A percentile compares a stretch with the other conserved stretches of the same genome.
phyloP scores from a whole-genome alignment of 2,329 filamentous ascomycete species.

The Nothopassalora personata region DNA sequence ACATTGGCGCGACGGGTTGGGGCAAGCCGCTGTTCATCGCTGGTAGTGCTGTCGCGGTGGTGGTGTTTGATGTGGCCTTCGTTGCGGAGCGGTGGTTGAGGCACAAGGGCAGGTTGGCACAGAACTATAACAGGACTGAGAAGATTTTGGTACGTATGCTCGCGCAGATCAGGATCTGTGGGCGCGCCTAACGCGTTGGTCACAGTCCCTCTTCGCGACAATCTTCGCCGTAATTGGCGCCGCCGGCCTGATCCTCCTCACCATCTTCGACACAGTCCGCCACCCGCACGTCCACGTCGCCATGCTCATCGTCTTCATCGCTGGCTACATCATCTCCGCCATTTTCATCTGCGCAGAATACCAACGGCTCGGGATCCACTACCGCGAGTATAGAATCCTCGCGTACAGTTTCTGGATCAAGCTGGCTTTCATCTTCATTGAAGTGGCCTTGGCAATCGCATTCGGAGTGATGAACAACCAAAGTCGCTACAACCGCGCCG shows the following conservation, averaged over 20 bases:
- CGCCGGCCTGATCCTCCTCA: slow-evolving; percentile 72
- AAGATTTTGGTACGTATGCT: slow-evolving; percentile 50
- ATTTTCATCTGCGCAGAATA: slow-evolving; percentile 90
- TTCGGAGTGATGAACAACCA: slow-evolving; percentile 53
- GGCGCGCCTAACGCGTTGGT: not conserved
- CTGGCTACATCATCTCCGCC: slow-evolving; percentile 76
- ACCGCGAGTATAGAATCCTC: slow-evolving; percentile 69
- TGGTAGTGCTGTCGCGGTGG: slow-evolving; percentile 63
- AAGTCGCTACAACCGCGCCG: slow-evolving; percentile 57
- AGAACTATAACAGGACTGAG: slow-evolving; percentile 61
- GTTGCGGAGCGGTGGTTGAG: slow-evolving; percentile 77
- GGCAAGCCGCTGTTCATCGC: slow-evolving; percentile 76
- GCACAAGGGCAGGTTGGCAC: slow-evolving; percentile 70
- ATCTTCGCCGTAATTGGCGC: slow-evolving; percentile 69
- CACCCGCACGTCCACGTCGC: slow-evolving; percentile 65
- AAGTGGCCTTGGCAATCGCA: slow-evolving; percentile 65
- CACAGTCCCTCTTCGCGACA: slow-evolving; percentile 49
- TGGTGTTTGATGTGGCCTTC: slow-evolving; percentile 78
- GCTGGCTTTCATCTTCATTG: slow-evolving; percentile 73
- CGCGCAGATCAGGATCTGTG: slow-evolving; percentile 18
- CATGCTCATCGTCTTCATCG: slow-evolving; percentile 79
- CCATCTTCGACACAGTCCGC: slow-evolving; percentile 75
- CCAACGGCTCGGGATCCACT: slow-evolving; percentile 73
- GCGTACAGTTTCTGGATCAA: slow-evolving; percentile 82
- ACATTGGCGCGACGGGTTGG: slow-evolving; percentile 51